Evolutionary conservation across 2,329 filamentous ascomycete genomes (phyloP).

Genomic region (Hymenoscyphus repandus): DNA sequence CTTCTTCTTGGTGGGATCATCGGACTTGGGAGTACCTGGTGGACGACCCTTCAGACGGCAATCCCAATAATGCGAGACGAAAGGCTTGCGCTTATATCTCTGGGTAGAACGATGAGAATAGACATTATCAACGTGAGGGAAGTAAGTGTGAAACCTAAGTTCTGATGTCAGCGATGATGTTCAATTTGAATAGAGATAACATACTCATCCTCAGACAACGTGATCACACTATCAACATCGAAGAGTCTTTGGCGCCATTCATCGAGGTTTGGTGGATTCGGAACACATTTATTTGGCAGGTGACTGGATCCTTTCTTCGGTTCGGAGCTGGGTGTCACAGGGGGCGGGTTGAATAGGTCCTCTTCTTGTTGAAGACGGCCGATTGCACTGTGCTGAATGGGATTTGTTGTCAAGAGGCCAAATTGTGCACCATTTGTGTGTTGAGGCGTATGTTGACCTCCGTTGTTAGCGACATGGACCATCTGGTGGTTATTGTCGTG

Average conservation of each 20-base stretch:
- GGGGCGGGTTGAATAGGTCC: constrained; percentile 32
- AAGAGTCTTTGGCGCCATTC: constrained; percentile 70
- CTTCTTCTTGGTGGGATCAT: constrained; percentile 78
- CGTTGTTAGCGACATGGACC: constrained; percentile 28
- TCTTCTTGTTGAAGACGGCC: constrained; percentile 35
- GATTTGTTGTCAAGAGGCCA: constrained; percentile 38
- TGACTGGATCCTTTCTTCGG: constrained; percentile 43
- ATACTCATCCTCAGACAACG: constrained; percentile 69
- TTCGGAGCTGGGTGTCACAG: constrained; percentile 24
- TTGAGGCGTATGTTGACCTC: constrained; percentile 28
- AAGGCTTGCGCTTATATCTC: constrained; percentile 75
- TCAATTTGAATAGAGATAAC: constrained; percentile 21
- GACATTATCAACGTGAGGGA: constrained; percentile 78
- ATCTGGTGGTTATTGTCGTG: constrained; percentile 3
- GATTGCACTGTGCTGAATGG: constrained; percentile 31
- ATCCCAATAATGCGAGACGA: constrained; percentile 80
- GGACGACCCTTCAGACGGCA: constrained; percentile 76
- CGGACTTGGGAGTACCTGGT: constrained; percentile 72
- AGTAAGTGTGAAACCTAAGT: constrained; percentile 69
- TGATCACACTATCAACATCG: constrained; percentile 67
- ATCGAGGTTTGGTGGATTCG: constrained; percentile 62
- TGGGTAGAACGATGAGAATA: constrained; percentile 82
- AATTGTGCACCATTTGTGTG: constrained; percentile 39
- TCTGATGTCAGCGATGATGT: constrained; percentile 5
- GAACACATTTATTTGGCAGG: constrained; percentile 50